Evolutionary conservation across 345 rosid species (phyloP).

Genomic region (Psidium guajava): DNA sequence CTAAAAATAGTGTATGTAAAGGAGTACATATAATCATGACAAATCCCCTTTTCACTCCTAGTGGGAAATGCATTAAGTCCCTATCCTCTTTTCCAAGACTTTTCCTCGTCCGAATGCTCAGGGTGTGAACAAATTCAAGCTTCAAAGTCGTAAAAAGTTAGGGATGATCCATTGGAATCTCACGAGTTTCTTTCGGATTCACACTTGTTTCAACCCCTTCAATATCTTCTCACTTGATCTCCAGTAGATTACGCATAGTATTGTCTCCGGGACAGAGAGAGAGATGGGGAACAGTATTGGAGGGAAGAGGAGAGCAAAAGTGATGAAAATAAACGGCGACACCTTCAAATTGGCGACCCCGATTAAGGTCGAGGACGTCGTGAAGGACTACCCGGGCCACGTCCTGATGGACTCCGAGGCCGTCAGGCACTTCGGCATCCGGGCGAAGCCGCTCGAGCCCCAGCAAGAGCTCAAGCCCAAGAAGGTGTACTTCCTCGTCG

Average conservation of each 20-base stretch:
- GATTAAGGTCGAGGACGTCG: conserved; percentile 39
- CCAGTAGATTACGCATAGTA: neutral
- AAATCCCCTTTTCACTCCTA: neutral
- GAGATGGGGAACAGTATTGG: conserved; percentile 72
- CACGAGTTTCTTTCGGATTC: neutral
- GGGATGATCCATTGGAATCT: neutral
- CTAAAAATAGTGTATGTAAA: neutral
- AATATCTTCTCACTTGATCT: neutral
- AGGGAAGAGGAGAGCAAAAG: conserved; percentile 42
- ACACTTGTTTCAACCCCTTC: neutral
- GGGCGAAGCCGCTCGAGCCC: conserved; percentile 67
- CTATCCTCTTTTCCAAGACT: neutral
- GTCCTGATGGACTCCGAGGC: conserved; percentile 70
- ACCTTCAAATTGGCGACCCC: conserved; percentile 64
- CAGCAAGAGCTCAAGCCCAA: conserved; percentile 46
- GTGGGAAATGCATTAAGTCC: neutral
- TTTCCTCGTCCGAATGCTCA: neutral
- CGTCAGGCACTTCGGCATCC: conserved; percentile 63
- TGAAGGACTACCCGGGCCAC: conserved; percentile 54
- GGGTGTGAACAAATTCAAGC: neutral
- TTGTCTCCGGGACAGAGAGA: neutral
- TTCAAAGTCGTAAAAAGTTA: neutral
- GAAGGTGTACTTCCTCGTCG: conserved; percentile 65
- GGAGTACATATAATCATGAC: neutral
- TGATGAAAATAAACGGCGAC: conserved; percentile 86